Evolutionary conservation across 139 green algal genomes (phyloP).

Genomic region (Chlorella sorokiniana): DNA sequence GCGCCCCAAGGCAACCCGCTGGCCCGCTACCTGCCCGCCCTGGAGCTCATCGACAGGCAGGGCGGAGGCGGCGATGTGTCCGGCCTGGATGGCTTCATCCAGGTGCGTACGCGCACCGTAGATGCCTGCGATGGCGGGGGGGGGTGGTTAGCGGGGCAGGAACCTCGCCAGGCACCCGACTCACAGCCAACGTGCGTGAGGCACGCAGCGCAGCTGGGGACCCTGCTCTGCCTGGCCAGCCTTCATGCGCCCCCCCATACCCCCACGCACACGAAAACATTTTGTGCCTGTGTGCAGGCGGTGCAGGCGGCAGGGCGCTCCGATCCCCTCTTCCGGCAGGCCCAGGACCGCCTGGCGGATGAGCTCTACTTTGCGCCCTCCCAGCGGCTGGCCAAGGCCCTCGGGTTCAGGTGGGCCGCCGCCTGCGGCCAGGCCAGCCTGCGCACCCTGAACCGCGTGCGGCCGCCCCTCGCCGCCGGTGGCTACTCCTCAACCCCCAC

Average conservation of each 20-base stretch:
- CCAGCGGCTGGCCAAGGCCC: not conserved
- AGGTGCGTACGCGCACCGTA: not conserved
- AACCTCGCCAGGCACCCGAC: no score
- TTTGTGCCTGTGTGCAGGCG: not conserved
- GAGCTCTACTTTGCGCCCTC: slow-evolving; percentile 10
- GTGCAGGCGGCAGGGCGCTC: not conserved
- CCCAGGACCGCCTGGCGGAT: not conserved
- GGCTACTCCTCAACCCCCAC: not conserved
- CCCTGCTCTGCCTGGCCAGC: no score
- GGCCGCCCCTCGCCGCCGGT: not conserved
- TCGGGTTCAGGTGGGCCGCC: not conserved
- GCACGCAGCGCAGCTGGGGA: no score
- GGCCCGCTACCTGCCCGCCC: slow-evolving; percentile 2
- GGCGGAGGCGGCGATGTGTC: not conserved
- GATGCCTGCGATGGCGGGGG: no score
- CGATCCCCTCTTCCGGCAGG: not conserved
- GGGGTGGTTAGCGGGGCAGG: no score
- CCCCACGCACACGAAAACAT: not conserved
- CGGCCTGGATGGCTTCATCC: slow-evolving; percentile 6
- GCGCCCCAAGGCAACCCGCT: not conserved
- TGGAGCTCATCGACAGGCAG: not conserved
- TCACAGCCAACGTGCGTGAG: no score
- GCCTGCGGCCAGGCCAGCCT: no score
- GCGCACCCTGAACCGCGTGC: no score
- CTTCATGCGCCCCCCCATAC: not conserved